Conservation (phyloP, 78 protist species). For the Dictyostelium brefeldianum region DNA sequence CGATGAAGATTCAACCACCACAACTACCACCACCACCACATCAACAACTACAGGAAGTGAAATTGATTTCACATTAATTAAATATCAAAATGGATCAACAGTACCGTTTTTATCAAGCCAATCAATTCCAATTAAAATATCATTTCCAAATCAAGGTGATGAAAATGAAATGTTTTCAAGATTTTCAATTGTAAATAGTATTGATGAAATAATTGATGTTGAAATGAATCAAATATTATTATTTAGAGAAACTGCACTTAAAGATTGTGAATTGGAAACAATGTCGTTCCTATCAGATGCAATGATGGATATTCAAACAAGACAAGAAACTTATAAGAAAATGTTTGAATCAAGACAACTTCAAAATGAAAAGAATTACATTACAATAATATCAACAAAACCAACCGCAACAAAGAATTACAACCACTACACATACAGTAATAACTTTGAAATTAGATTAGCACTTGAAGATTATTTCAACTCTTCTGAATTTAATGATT, state of each 20-base stretch:
- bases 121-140: neutral
- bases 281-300: neutral
- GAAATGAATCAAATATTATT: neutral
- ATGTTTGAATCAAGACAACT: conserved; percentile 17
- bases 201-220: neutral
- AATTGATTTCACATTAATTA: neutral
- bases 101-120: conserved; percentile 21
- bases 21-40: no score
- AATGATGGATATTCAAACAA: neutral
- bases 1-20: conserved; percentile 23
- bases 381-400: neutral
- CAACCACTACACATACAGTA: conserved; percentile 25
- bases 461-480: conserved; percentile 42
- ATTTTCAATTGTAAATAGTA: conserved; percentile 30
- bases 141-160: conserved; percentile 32
- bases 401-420: neutral
- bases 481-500: neutral
- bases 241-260: neutral
- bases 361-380: neutral
- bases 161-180: conserved; percentile 28
- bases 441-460: conserved; percentile 46
- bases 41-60: no score
- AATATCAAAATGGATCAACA: neutral
- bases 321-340: conserved; percentile 1
- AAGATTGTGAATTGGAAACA: conserved; percentile 34